Percentiles rank a stretch among this genome's conserved stretches.
These are phyloP conservation scores for Rostrohypoxylon terebratum DNA, from an alignment of 495 filamentous ascomycete species.

Conservation along the genomic window DNA sequence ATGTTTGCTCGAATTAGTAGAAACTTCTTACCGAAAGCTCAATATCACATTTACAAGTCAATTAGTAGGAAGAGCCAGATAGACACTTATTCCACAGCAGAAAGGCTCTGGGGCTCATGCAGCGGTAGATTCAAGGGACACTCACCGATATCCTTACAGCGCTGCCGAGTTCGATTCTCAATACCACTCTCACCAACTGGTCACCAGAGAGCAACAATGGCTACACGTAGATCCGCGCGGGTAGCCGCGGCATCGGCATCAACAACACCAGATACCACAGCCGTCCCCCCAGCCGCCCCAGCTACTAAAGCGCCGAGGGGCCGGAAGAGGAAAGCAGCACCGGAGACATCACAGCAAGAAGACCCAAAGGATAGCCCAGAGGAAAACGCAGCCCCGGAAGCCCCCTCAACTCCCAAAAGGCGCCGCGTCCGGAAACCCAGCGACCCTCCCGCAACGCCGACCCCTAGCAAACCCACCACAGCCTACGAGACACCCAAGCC, in stretches of 20 bases:
- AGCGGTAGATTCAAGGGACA: neutral
- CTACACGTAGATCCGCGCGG: slow-evolving; percentile 69
- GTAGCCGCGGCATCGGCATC: slow-evolving; percentile 60
- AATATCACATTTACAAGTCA: neutral
- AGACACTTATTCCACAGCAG: neutral
- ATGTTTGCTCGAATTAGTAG: slow-evolving; percentile 16
- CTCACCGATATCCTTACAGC: slow-evolving; percentile 8
- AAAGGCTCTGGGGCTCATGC: neutral
- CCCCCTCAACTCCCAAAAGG: slow-evolving; percentile 53
- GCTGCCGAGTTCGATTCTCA: neutral
- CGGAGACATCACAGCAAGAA: slow-evolving; percentile 19
- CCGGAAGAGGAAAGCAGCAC: slow-evolving; percentile 52
- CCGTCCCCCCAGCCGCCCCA: slow-evolving; percentile 35
- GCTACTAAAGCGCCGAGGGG: slow-evolving; percentile 21
- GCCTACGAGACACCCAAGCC: slow-evolving; percentile 46
- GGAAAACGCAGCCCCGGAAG: slow-evolving; percentile 2
- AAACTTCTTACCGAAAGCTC: neutral
- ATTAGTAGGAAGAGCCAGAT: neutral
- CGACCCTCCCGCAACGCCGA: slow-evolving; percentile 54
- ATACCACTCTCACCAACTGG: neutral
- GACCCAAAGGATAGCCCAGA: slow-evolving; percentile 25
- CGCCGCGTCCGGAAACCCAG: slow-evolving; percentile 42
- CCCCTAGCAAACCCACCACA: slow-evolving; percentile 47
- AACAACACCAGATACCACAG: slow-evolving; percentile 20
- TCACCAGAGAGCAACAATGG: slow-evolving; percentile 52